phyloP scores from a whole-genome alignment of 2,329 filamentous ascomycete species.

The Ascosphaera pollenicola region DNA sequence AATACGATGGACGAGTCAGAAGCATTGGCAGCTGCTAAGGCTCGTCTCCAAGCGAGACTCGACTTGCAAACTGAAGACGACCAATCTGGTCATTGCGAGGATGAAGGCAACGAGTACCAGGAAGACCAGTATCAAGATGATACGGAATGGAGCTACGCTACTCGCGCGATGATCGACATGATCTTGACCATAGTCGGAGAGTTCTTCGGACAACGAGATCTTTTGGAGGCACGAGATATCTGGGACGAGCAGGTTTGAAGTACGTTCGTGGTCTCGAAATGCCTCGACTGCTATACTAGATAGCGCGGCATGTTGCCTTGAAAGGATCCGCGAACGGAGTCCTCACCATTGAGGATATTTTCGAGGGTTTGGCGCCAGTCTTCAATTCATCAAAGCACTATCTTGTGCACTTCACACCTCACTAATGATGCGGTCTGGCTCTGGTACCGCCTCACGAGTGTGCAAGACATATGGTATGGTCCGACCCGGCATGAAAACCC shows the following conservation, averaged over 20 bases:
- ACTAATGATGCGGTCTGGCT: no score
- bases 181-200: slow-evolving; percentile 73
- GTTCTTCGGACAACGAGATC: slow-evolving; percentile 70
- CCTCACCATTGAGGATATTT: no score
- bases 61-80: slow-evolving; percentile 6
- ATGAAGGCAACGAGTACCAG: slow-evolving; percentile 3
- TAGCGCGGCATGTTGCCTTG: no score
- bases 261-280: neutral
- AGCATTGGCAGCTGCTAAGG: slow-evolving; percentile 28
- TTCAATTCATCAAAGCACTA: no score
- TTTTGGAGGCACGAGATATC: slow-evolving; percentile 48
- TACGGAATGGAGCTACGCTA: slow-evolving; percentile 8
- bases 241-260: slow-evolving; percentile 17
- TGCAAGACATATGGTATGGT: no score
- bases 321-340: no score
- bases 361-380: no score
- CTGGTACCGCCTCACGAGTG: no score
- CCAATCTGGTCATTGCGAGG: slow-evolving; percentile 10
- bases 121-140: slow-evolving; percentile 26
- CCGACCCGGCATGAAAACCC: no score
- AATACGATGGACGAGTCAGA: slow-evolving; percentile 5
- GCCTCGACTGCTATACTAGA: no score
- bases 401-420: no score
- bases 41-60: slow-evolving; percentile 22
- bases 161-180: slow-evolving; percentile 65